Conservation (phyloP, 1,284 basidiomycete genomes). For the Paramarasmius palmivorus region DNA sequence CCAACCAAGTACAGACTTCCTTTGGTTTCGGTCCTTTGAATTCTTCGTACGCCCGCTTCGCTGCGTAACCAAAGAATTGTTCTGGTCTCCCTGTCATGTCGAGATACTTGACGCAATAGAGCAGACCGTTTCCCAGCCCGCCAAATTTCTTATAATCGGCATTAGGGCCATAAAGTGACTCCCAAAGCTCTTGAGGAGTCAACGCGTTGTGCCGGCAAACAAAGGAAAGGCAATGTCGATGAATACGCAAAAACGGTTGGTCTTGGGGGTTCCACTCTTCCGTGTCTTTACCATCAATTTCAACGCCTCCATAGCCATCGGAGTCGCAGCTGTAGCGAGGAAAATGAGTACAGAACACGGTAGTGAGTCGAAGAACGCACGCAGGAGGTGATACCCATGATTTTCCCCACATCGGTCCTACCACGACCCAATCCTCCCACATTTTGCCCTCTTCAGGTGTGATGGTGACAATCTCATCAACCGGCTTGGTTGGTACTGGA, state of each 20-base stretch:
- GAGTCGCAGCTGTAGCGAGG: background rate
- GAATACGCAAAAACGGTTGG: slow-evolving; percentile 6
- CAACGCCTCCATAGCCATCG: slow-evolving; percentile 10
- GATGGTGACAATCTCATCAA: slow-evolving; percentile 14
- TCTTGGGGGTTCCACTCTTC: slow-evolving; percentile 7
- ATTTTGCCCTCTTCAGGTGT: slow-evolving; percentile 11
- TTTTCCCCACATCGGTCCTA: slow-evolving; percentile 10
- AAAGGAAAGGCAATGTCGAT: slow-evolving; percentile 16
- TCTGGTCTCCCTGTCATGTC: slow-evolving; percentile 14
- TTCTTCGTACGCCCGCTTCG: slow-evolving; percentile 4
- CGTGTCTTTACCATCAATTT: slow-evolving; percentile 8
- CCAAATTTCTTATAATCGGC: slow-evolving; percentile 13
- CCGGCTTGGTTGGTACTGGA: slow-evolving; percentile 13
- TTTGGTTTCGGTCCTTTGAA: slow-evolving; percentile 8
- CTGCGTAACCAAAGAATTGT: slow-evolving; percentile 14
- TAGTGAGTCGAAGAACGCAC: background rate
- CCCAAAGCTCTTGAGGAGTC: slow-evolving; percentile 11
- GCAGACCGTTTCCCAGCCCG: slow-evolving; percentile 1
- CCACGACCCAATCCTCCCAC: slow-evolving; percentile 16
- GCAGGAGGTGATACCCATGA: slow-evolving; percentile 14
- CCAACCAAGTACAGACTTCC: slow-evolving; percentile 11
- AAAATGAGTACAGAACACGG: background rate
- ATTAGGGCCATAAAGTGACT: slow-evolving; percentile 11
- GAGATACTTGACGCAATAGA: slow-evolving; percentile 14
- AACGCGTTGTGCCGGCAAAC: slow-evolving; percentile 8